Evolutionary conservation across 1,284 basidiomycete genomes (phyloP).

Genomic region (Apiotrichum gamsii): DNA sequence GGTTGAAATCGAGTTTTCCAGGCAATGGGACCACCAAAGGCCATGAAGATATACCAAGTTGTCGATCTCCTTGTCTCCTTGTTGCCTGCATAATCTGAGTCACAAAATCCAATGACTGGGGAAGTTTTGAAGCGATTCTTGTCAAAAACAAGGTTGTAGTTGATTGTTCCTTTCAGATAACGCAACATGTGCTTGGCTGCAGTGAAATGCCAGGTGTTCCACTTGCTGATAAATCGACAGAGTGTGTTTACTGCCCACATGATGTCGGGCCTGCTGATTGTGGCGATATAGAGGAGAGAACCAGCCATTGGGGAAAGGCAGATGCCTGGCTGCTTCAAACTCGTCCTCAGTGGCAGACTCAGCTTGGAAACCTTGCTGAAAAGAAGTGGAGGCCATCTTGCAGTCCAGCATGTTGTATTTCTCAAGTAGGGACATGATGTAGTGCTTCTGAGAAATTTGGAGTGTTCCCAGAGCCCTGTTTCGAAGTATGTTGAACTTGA

Average conservation of each 20-base stretch:
- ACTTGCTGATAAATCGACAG: constrained; percentile 21
- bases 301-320: constrained; percentile 4
- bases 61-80: constrained; percentile 22
- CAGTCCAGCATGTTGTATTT: constrained; percentile 17
- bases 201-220: constrained; percentile 15
- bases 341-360: constrained; percentile 9
- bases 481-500: constrained; percentile 18
- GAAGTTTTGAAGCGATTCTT: constrained; percentile 1
- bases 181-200: constrained; percentile 25
- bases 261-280: constrained; percentile 21
- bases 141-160: constrained; percentile 11
- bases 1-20: constrained; percentile 25
- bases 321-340: constrained; percentile 4
- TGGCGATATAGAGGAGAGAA: constrained; percentile 18
- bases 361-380: constrained; percentile 9
- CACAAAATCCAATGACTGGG: constrained; percentile 8
- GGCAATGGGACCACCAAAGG: constrained; percentile 15
- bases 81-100: constrained; percentile 22
- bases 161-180: constrained; percentile 16
- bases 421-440: constrained; percentile 16
- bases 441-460: constrained; percentile 21
- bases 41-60: constrained; percentile 25
- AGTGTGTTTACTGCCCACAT: constrained; percentile 16
- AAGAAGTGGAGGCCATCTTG: constrained; percentile 11
- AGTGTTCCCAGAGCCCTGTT: constrained; percentile 7